Conservation (phyloP, 345 rosid genomes). For the Melastoma malabathricum region DNA sequence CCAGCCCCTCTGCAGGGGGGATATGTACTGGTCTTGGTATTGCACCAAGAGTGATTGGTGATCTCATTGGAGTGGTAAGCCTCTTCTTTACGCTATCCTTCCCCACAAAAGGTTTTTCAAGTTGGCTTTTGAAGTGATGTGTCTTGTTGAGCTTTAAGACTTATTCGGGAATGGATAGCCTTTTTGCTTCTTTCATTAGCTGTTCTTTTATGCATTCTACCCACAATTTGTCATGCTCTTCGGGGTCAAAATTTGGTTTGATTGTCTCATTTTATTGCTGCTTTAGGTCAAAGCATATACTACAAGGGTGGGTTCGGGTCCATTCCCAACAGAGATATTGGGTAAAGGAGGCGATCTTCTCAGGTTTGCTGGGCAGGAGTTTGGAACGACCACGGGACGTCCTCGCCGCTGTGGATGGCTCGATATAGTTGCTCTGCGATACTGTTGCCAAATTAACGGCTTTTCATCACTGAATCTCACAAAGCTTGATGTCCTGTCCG, state of each 20-base stretch:
- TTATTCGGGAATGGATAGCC: too few species aligned
- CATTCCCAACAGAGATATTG: slow-evolving; percentile 89
- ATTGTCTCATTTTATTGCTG: not conserved
- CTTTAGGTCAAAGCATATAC: slow-evolving; percentile 93
- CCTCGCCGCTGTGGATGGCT: slow-evolving; percentile 99
- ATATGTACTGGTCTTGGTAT: slow-evolving; percentile 94
- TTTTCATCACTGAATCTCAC: slow-evolving; percentile 94
- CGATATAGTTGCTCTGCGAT: slow-evolving; percentile 80
- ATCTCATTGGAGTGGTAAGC: slow-evolving; percentile 88
- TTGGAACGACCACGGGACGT: slow-evolving; percentile 96
- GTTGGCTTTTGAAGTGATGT: not conserved
- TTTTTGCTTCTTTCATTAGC: too few species aligned
- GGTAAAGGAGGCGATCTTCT: slow-evolving; percentile 85
- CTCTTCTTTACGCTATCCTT: not conserved
- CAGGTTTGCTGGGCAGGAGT: slow-evolving; percentile 82
- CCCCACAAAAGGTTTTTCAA: not conserved
- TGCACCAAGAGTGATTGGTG: slow-evolving; percentile 84
- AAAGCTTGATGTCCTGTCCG: slow-evolving; percentile 88
- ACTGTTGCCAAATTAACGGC: slow-evolving; percentile 79
- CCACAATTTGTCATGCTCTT: not conserved
- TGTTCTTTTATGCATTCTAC: too few species aligned
- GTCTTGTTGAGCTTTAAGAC: too few species aligned
- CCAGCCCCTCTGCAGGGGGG: slow-evolving; percentile 97
- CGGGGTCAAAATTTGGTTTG: not conserved
- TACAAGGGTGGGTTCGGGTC: slow-evolving; percentile 97